Evolutionary conservation across 202 grass and related monocot genomes (phyloP).

Genomic region (Hordeum pubiflorum): DNA sequence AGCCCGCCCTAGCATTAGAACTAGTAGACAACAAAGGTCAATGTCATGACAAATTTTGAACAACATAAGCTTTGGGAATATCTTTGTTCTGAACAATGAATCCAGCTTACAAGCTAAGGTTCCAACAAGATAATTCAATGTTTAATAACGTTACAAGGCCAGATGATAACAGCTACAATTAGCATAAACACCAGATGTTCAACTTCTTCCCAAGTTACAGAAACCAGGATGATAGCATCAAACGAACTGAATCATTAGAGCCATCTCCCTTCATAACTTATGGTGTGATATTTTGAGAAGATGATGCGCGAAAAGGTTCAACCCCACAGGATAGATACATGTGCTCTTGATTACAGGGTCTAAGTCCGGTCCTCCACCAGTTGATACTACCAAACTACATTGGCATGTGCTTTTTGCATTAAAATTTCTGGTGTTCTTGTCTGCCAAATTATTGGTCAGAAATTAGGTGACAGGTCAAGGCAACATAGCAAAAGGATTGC

Average conservation of each 20-base stretch:
- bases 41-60: neutral
- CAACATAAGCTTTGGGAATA: neutral
- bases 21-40: neutral
- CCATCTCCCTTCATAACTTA: neutral
- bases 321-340: neutral
- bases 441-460: neutral
- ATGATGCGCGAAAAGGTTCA: neutral
- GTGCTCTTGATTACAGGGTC: neutral
- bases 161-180: neutral
- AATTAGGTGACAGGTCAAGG: neutral
- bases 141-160: neutral
- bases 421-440: slow-evolving; percentile 9
- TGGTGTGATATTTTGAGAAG: neutral
- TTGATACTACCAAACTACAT: slow-evolving; percentile 2
- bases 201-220: neutral
- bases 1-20: neutral
- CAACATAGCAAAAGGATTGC: neutral
- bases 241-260: neutral
- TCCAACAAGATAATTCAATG: neutral
- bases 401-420: neutral
- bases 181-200: neutral
- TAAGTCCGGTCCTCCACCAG: neutral
- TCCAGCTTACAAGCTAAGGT: neutral
- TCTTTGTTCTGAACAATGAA: neutral
- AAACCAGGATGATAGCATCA: neutral